Evolutionary conservation across 495 filamentous ascomycete species (phyloP).

Genomic region (Lasiosphaeria ovina): DNA sequence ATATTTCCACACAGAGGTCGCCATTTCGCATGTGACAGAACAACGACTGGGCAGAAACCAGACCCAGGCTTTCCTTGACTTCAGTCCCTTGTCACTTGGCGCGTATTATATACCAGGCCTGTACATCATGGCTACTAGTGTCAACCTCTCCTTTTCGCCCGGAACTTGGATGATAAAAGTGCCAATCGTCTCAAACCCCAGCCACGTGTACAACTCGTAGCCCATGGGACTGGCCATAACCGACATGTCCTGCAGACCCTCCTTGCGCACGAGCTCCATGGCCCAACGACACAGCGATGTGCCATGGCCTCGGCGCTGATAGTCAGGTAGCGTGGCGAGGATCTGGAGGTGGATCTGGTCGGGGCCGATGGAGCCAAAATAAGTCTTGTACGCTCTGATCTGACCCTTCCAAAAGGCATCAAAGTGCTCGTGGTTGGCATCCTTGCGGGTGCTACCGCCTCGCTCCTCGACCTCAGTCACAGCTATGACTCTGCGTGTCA

Average conservation of each 20-base stretch:
- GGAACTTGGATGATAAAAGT: constrained; percentile 31
- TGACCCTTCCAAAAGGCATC: constrained; percentile 30
- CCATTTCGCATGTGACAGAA: no score
- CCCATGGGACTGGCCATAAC: constrained; percentile 43
- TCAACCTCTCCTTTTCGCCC: constrained; percentile 30
- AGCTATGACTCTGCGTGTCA: constrained; percentile 13
- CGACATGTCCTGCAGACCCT: constrained; percentile 25
- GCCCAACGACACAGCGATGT: constrained; percentile 34
- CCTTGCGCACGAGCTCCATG: constrained; percentile 25
- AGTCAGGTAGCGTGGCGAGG: constrained; percentile 33
- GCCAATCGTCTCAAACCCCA: constrained; percentile 25
- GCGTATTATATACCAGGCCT: constrained; percentile 3
- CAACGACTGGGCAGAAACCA: no score
- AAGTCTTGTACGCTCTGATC: constrained; percentile 24
- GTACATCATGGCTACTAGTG: constrained; percentile 41
- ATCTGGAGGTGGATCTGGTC: constrained; percentile 38
- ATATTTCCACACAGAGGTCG: no score
- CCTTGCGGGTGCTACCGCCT: constrained; percentile 27
- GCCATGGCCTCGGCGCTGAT: constrained; percentile 33
- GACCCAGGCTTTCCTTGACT: no score
- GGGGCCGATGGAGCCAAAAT: constrained; percentile 28
- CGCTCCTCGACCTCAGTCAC: constrained; percentile 25
- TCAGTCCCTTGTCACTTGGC: no score
- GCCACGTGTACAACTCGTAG: constrained; percentile 28
- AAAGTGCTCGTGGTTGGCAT: constrained; percentile 35